Percentiles rank a stretch among this genome's conserved stretches.
phyloP scores from a whole-genome alignment of 2,329 filamentous ascomycete species.

The Trichoderma aggressivum region DNA sequence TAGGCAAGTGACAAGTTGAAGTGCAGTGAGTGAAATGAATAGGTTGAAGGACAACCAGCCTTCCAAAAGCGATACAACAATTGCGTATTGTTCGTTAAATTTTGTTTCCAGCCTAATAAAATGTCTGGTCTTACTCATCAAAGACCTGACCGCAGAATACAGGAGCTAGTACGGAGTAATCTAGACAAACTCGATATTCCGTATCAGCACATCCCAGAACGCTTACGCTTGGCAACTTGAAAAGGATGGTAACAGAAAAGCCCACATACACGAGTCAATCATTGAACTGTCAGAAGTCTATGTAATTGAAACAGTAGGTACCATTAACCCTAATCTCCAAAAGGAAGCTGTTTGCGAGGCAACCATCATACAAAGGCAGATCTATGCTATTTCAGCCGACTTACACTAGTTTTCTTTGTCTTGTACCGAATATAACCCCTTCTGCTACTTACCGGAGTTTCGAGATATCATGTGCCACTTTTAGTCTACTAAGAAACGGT shows the following conservation, averaged over 20 bases:
- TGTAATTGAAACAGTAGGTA: neutral
- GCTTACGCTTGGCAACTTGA: neutral
- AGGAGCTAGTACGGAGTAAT: neutral
- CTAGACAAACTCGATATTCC: neutral
- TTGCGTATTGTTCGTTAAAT: neutral
- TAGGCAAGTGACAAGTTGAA: neutral
- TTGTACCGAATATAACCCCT: constrained; percentile 4
- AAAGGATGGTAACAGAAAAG: neutral
- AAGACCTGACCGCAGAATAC: neutral
- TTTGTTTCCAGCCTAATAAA: neutral
- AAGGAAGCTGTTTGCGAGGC: neutral
- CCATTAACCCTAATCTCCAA: neutral
- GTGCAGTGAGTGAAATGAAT: neutral
- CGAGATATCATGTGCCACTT: neutral
- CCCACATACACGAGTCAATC: neutral
- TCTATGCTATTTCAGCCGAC: neutral
- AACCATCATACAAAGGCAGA: neutral
- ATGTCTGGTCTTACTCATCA: neutral
- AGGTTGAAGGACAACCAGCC: neutral
- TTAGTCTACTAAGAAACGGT: neutral
- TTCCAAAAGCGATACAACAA: neutral
- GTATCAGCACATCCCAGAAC: neutral
- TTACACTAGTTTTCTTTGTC: neutral
- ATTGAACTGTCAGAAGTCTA: neutral
- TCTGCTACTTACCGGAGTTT: neutral